Conservation (phyloP, 352 stramenopile species). For the Plasmopara halstedii region DNA sequence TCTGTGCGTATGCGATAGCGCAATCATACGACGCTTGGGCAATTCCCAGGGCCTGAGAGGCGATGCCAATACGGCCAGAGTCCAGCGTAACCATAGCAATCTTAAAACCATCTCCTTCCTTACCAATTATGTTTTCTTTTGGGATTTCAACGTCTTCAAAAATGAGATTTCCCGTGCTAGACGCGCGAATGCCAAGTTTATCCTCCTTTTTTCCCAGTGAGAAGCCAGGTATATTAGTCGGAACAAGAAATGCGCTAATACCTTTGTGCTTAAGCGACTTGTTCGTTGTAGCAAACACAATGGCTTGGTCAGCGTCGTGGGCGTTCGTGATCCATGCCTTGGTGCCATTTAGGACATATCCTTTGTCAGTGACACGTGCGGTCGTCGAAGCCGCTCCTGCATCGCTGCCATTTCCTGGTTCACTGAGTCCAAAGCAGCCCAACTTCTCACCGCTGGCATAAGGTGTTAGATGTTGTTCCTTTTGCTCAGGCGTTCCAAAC, state of each 20-base stretch:
- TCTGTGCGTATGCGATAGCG: slow-evolving; percentile 92
- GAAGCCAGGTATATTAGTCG: slow-evolving; percentile 87
- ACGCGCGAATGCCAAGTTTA: slow-evolving; percentile 95
- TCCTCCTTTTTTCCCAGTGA: slow-evolving; percentile 96
- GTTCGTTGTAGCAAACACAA: slow-evolving; percentile 97
- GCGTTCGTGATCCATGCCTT: slow-evolving; percentile 98
- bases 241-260: slow-evolving; percentile 95
- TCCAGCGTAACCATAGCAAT: slow-evolving; percentile 91
- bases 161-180: slow-evolving; percentile 95
- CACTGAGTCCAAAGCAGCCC: slow-evolving; percentile 92
- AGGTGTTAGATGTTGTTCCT: slow-evolving; percentile 84
- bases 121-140: slow-evolving; percentile 80
- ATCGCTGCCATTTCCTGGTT: slow-evolving; percentile 92
- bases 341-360: slow-evolving; percentile 95
- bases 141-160: slow-evolving; percentile 92
- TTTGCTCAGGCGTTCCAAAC: slow-evolving; percentile 89
- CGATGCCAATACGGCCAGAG: slow-evolving; percentile 93
- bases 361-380: slow-evolving; percentile 69
- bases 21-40: slow-evolving; percentile 94
- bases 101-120: slow-evolving; percentile 85
- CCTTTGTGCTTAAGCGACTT: slow-evolving; percentile 89
- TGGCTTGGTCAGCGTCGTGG: slow-evolving; percentile 87
- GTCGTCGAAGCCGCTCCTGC: slow-evolving; percentile 92
- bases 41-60: slow-evolving; percentile 93
- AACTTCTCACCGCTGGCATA: slow-evolving; percentile 89